phyloP scores from a whole-genome alignment of 495 filamentous ascomycete species.

The Aspergillus heteromorphus region DNA sequence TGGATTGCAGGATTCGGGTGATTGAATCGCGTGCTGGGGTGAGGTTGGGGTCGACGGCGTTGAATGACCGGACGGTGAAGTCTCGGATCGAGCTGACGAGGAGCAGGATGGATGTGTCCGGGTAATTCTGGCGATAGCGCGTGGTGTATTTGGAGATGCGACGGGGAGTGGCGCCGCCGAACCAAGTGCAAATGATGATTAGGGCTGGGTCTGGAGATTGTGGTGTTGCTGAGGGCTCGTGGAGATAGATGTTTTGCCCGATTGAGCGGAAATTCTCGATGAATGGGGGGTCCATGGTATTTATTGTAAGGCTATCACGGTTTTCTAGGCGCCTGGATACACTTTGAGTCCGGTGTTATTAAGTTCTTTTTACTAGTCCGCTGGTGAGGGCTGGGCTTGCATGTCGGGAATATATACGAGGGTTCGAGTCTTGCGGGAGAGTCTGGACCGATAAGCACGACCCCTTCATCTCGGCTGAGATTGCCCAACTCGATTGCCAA shows the following conservation, averaged over 20 bases:
- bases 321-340: no score
- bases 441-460: no score
- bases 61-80: constrained; percentile 15
- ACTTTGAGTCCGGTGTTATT: no score
- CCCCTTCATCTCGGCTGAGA: no score
- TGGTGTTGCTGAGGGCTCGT: constrained; percentile 10
- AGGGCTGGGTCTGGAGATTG: constrained; percentile 6
- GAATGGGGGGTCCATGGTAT: neutral
- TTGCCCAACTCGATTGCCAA: no score
- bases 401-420: no score
- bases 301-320: no score
- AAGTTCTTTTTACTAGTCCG: no score
- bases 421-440: no score
- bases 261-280: neutral
- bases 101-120: constrained; percentile 21
- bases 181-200: constrained; percentile 27
- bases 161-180: constrained; percentile 24
- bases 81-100: constrained; percentile 19
- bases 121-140: constrained; percentile 18
- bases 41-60: constrained; percentile 16
- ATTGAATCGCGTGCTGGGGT: constrained; percentile 19
- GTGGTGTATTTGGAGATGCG: constrained; percentile 26
- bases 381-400: no score
- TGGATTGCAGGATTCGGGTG: constrained; percentile 12
- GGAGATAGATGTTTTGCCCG: constrained; percentile 16